These are phyloP conservation scores for Colletotrichum sp. DNA, from an alignment of 2,329 filamentous ascomycete genomes.

Conservation along the genomic window DNA sequence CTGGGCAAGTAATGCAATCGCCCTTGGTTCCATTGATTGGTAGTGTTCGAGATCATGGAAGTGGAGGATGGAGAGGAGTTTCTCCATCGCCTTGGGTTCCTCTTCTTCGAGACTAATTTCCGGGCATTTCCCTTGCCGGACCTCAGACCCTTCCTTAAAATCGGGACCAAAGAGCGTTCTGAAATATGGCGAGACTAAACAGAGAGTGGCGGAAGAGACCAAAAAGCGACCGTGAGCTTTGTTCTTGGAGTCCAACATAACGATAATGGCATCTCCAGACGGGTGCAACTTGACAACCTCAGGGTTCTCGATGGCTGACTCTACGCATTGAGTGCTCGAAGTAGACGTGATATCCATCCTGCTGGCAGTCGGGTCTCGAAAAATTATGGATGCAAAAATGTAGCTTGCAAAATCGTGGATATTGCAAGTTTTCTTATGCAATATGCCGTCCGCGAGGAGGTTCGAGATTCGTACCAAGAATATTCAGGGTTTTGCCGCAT, in stretches of 20 bases:
- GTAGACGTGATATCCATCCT: background rate
- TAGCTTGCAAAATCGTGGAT: no score
- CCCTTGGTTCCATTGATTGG: background rate
- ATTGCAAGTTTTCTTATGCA: no score
- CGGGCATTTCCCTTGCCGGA: background rate
- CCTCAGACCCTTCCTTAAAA: background rate
- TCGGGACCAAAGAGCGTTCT: background rate
- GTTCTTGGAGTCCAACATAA: background rate
- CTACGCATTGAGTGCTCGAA: background rate
- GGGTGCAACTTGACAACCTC: background rate
- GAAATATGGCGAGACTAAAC: background rate
- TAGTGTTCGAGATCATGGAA: background rate
- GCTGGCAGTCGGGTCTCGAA: background rate
- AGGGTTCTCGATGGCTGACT: accelerated
- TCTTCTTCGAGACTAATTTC: background rate
- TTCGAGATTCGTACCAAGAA: no score
- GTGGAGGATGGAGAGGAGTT: background rate
- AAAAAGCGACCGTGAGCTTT: background rate
- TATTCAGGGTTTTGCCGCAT: no score
- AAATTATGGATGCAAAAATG: no score
- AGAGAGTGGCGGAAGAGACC: background rate
- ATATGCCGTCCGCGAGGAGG: no score
- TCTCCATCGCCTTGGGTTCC: background rate
- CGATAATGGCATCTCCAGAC: background rate
- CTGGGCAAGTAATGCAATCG: background rate